phyloP scores from a whole-genome alignment of 1,284 basidiomycete species.

The Apiotrichum akiyoshidainum region DNA sequence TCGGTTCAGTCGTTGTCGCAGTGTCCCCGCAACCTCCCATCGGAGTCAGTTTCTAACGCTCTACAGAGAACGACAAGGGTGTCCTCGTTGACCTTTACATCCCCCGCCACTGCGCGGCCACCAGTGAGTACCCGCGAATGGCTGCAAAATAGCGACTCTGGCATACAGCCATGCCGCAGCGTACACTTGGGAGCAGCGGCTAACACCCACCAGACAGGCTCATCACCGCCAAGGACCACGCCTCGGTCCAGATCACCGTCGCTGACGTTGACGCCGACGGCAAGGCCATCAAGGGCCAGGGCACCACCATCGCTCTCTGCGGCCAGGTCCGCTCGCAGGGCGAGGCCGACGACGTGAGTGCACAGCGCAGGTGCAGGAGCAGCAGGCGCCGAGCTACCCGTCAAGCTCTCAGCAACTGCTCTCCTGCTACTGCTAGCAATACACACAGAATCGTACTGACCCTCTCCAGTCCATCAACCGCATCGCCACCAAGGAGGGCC shows the following conservation, averaged over 20 bases:
- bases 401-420: neutral
- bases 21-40: no score
- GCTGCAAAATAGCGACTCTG: no score
- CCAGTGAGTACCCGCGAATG: conserved; percentile 65
- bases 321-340: conserved; percentile 91
- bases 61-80: conserved; percentile 59
- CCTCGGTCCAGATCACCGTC: conserved; percentile 93
- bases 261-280: conserved; percentile 93
- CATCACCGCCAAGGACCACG: conserved; percentile 98
- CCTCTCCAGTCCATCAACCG: conserved; percentile 71
- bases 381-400: neutral
- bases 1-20: no score
- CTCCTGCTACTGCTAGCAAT: no score
- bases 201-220: conserved; percentile 70
- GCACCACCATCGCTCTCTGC: conserved; percentile 89
- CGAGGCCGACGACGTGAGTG: conserved; percentile 77
- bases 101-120: conserved; percentile 97
- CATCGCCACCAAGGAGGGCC: conserved; percentile 88
- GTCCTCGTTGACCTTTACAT: conserved; percentile 99
- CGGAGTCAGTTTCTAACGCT: neutral
- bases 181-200: neutral
- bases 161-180: neutral
- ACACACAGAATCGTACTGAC: neutral
- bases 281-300: conserved; percentile 72
- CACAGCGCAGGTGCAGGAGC: neutral